These are phyloP conservation scores for Auricularia cornea DNA, from an alignment of 768 basidiomycete genomes.

Conservation along the genomic window DNA sequence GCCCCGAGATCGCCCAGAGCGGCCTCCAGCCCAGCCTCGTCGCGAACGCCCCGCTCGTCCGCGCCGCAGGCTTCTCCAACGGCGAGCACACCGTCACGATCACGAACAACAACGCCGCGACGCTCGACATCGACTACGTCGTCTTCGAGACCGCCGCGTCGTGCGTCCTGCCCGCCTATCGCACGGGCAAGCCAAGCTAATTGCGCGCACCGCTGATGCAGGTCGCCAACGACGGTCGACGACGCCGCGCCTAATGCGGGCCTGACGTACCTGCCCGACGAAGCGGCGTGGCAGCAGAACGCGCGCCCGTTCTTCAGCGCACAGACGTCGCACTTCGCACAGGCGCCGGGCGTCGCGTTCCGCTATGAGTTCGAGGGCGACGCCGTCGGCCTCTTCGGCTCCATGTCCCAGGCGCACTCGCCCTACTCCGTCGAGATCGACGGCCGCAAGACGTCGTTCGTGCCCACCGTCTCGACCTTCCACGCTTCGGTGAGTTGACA, in stretches of 20 bases:
- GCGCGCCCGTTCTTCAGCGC: constrained; percentile 24
- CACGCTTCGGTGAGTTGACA: background rate
- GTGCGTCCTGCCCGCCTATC: constrained; percentile 15
- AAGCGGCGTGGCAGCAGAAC: constrained; percentile 30
- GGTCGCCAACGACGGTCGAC: constrained; percentile 25
- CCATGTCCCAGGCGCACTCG: constrained; percentile 43
- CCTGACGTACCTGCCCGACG: constrained; percentile 31
- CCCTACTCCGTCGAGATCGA: constrained; percentile 40
- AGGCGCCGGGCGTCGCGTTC: constrained; percentile 32
- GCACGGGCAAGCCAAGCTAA: constrained; percentile 12
- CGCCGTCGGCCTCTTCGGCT: constrained; percentile 47
- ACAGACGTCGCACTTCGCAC: constrained; percentile 36
- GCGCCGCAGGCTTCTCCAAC: constrained; percentile 32
- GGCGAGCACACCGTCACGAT: constrained; percentile 42
- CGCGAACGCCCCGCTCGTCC: constrained; percentile 35
- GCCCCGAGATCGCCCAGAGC: constrained; percentile 25
- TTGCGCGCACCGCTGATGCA: background rate
- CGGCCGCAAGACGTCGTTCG: constrained; percentile 25
- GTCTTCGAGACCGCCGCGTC: constrained; percentile 27
- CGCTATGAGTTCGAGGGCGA: constrained; percentile 40
- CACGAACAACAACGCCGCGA: constrained; percentile 23
- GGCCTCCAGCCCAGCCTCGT: constrained; percentile 23
- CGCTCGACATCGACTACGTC: constrained; percentile 45
- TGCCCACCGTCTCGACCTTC: constrained; percentile 26
- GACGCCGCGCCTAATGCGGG: constrained; percentile 28